phyloP scores from a whole-genome alignment of 2,329 filamentous ascomycete genomes.

The Ascochyta pisi region DNA sequence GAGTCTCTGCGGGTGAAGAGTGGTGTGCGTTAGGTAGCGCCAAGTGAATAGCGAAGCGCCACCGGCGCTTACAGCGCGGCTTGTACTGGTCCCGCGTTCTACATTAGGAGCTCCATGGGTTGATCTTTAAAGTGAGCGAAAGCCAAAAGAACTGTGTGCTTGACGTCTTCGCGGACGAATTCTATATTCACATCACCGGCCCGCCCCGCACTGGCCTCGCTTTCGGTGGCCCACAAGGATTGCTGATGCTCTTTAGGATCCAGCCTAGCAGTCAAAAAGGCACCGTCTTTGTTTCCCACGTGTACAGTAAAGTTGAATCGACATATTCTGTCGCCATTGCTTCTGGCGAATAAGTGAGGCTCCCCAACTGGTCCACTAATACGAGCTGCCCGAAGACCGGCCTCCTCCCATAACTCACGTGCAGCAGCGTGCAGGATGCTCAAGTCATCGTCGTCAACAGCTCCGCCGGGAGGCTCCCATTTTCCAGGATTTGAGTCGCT shows the following conservation, averaged over 20 bases:
- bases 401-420: constrained; percentile 59
- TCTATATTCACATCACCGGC: background rate
- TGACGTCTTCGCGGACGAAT: background rate
- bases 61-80: too few relatives aligned
- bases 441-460: constrained; percentile 52
- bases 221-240: constrained; percentile 6
- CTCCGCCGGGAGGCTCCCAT: constrained; percentile 62
- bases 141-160: constrained; percentile 1
- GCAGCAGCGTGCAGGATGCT: constrained; percentile 55
- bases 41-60: too few relatives aligned
- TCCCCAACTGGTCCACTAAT: constrained; percentile 24
- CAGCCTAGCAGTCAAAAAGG: background rate
- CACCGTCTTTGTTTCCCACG: background rate
- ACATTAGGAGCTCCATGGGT: too few relatives aligned
- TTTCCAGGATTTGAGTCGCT: constrained; percentile 55
- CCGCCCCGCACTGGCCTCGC: background rate
- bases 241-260: constrained; percentile 8
- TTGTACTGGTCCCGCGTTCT: too few relatives aligned
- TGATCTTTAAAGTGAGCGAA: background rate
- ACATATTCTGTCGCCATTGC: constrained; percentile 6
- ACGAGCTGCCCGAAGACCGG: constrained; percentile 48
- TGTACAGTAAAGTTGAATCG: constrained; percentile 2
- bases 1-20: too few relatives aligned
- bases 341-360: constrained; percentile 11
- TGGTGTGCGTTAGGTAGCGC: too few relatives aligned